These are phyloP conservation scores for Candida sanyaensis DNA, from an alignment of 1,139 yeast genomes.

Conservation along the genomic window DNA sequence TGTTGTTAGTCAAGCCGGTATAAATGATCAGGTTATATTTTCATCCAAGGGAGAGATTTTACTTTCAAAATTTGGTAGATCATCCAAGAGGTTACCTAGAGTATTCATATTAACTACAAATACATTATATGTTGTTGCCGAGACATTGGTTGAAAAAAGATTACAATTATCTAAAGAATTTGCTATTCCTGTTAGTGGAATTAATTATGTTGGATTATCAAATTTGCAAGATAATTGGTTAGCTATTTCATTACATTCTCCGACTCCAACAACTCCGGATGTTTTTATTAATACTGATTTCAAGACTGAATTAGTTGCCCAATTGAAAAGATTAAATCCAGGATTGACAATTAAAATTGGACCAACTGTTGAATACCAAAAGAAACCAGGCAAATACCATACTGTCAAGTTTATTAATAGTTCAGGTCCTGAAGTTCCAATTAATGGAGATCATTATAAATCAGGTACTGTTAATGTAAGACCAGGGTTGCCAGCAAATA, in stretches of 20 bases:
- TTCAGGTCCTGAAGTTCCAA: constrained; percentile 54
- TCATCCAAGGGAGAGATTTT: constrained; percentile 82
- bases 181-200: constrained; percentile 58
- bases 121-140: constrained; percentile 69
- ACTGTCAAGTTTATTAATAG: constrained; percentile 68
- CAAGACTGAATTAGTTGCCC: constrained; percentile 87
- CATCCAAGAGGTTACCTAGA: constrained; percentile 77
- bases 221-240: constrained; percentile 91
- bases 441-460: constrained; percentile 73
- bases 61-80: constrained; percentile 87
- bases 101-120: constrained; percentile 68
- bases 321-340: constrained; percentile 64
- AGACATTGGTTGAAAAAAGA: constrained; percentile 70
- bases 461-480: constrained; percentile 85
- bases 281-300: constrained; percentile 76
- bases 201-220: constrained; percentile 69
- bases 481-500: constrained; percentile 74
- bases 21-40: constrained; percentile 71
- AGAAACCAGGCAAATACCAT: constrained; percentile 86
- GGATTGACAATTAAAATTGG: constrained; percentile 67
- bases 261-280: constrained; percentile 68
- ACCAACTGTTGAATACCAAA: constrained; percentile 76
- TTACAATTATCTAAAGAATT: constrained; percentile 68
- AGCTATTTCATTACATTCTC: constrained; percentile 60
- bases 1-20: constrained; percentile 64